These are phyloP conservation scores for Tausonia pullulans DNA, from an alignment of 1,284 basidiomycete species.

Conservation along the genomic window DNA sequence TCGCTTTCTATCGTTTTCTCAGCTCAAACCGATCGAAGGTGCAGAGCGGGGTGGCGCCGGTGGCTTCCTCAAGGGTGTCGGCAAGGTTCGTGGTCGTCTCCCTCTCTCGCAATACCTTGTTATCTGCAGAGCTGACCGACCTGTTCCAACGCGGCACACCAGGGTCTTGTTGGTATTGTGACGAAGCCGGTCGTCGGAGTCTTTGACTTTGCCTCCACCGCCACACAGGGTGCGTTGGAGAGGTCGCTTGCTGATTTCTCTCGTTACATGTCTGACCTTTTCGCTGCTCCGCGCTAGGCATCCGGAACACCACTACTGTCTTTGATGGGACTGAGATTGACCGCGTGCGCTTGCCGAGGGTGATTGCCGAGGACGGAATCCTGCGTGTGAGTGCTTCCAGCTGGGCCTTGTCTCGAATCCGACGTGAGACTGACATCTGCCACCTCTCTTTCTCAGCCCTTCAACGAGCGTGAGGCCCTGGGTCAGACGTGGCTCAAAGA, in stretches of 20 bases:
- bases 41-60: conserved; percentile 88
- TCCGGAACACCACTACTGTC: conserved; percentile 95
- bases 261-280: not conserved
- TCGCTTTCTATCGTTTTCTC: not conserved
- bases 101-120: not conserved
- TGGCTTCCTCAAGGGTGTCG: conserved; percentile 96
- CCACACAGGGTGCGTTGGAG: conserved; percentile 66
- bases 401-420: not conserved
- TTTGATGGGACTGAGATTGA: conserved; percentile 90
- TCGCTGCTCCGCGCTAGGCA: conserved; percentile 42
- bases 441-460: conserved; percentile 47
- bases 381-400: conserved; percentile 50
- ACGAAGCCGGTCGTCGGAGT: conserved; percentile 96
- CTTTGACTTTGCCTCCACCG: conserved; percentile 89
- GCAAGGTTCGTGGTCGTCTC: conserved; percentile 53
- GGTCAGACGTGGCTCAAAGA: conserved; percentile 96
- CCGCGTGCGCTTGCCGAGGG: conserved; percentile 77
- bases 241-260: not conserved
- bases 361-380: conserved; percentile 74
- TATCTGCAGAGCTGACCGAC: conserved; percentile 19
- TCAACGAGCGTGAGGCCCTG: conserved; percentile 74
- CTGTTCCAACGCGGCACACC: not conserved
- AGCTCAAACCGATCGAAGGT: conserved; percentile 93
- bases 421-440: not conserved
- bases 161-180: conserved; percentile 48